Conservation (phyloP, 495 filamentous ascomycete genomes). For the Aspergillus carlsbadensis region DNA sequence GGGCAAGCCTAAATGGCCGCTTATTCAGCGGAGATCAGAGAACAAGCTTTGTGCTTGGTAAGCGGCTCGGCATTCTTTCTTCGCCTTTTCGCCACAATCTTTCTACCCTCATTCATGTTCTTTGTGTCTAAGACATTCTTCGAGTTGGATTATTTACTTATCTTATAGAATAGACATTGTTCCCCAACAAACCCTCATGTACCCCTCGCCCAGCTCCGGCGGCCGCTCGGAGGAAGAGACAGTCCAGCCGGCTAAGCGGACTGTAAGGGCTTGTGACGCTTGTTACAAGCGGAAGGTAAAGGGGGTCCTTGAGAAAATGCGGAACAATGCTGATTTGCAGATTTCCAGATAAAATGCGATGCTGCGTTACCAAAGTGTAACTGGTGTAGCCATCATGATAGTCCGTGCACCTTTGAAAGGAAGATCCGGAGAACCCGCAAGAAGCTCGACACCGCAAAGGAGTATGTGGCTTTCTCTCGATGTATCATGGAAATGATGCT, state of each 20-base stretch:
- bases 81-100: not conserved
- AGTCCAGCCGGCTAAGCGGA: conserved; percentile 25
- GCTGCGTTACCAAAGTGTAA: conserved; percentile 43
- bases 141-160: not conserved
- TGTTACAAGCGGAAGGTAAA: conserved; percentile 50
- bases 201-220: conserved; percentile 22
- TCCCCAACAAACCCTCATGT: conserved; percentile 9
- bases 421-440: conserved; percentile 38
- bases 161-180: not conserved
- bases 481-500: not conserved
- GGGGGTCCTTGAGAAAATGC: not conserved
- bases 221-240: conserved; percentile 22
- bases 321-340: not conserved
- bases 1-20: not conserved
- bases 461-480: conserved; percentile 19
- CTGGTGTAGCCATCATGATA: conserved; percentile 53
- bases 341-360: conserved; percentile 53
- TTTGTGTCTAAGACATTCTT: not conserved
- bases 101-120: not conserved
- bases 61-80: too few relatives aligned
- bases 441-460: conserved; percentile 14
- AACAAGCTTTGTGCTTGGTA: too few relatives aligned
- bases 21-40: too few relatives aligned
- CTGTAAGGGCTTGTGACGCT: conserved; percentile 47
- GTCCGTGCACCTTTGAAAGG: conserved; percentile 48